Evolutionary conservation across 768 basidiomycete species (phyloP), one percentile per base, ranked within the genome.

Genomic region (Mycena metata): DNA sequence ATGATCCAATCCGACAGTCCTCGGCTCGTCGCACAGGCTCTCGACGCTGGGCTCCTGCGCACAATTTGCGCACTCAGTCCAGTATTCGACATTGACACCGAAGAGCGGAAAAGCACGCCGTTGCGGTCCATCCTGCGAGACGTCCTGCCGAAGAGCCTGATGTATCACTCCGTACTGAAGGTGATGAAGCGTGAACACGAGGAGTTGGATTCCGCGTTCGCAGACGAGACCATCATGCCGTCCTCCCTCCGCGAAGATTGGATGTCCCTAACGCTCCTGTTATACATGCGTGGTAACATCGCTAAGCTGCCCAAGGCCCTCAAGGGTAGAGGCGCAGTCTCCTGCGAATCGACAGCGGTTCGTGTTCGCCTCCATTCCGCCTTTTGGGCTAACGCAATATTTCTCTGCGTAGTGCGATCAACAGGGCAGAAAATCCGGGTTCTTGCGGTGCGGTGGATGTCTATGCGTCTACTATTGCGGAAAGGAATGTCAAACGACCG

Each of bases 401-500:
- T 6, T 3, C 6, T 30, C 30, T 30, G 30, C 30, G 30, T 30
- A 30, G 30, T 30, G 30, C 6, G 30, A 30, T 30, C 3, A 30
- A 30, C 3, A 30, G 30, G 30, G 30, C 30, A 30, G 30, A 30
- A 30, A 30, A 30, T 30, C 30, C 30, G 30, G 6, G 30, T 30
- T 30, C 30, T 30, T 30, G 30, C 30, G 30, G 30, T 30, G 30
- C 30, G 30, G 30, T 30, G 30, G 30, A 30, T 30, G 30, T 30
- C 30, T 30, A 6, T 30, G 30, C 30, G 30, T 30, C 30, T 30
- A 30, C 30, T 30, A 30, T 30, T 30, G 30, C 30, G 30, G 30
- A 30, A 64, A 63, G 51, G 26, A 50, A 41, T 70, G 69, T 33
- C 65, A 70, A 36, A 62, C 52, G 42, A 61, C 54, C 19, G 60